phyloP scores from a whole-genome alignment of 148 eudicot species.

The Mesembryanthemum crystallinum region DNA sequence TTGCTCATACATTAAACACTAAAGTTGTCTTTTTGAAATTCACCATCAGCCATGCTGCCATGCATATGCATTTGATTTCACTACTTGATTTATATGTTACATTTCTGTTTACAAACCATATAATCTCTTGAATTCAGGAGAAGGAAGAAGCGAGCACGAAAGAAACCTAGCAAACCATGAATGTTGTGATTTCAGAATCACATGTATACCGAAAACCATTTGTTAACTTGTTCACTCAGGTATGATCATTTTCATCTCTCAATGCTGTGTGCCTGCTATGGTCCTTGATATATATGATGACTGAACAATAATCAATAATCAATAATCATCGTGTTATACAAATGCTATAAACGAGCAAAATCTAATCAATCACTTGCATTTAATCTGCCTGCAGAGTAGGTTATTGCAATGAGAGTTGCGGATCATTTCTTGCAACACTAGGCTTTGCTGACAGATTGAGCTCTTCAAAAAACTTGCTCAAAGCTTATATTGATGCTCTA shows the following conservation, averaged over 20 bases:
- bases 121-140: conserved; percentile 33
- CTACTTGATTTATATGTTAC: background rate
- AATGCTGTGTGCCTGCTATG: too few species aligned
- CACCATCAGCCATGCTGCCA: background rate
- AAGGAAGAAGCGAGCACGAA: conserved; percentile 44
- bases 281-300: too few species aligned
- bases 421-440: background rate
- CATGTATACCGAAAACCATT: background rate
- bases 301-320: background rate
- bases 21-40: background rate
- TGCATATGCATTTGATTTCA: background rate
- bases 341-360: too few species aligned
- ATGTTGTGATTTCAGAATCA: conserved; percentile 5
- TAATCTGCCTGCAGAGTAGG: background rate
- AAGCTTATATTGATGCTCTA: background rate
- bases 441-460: background rate
- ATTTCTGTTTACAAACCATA: background rate
- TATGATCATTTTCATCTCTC: background rate
- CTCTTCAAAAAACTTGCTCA: background rate
- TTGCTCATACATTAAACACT: background rate
- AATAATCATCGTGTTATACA: too few species aligned
- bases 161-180: conserved; percentile 37
- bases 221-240: conserved; percentile 6
- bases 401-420: background rate
- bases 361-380: background rate